A percentile compares a stretch with the other conserved stretches of the same genome.
Evolutionary conservation across 2,329 filamentous ascomycete genomes (phyloP).

Genomic region (Onygena corvina): DNA sequence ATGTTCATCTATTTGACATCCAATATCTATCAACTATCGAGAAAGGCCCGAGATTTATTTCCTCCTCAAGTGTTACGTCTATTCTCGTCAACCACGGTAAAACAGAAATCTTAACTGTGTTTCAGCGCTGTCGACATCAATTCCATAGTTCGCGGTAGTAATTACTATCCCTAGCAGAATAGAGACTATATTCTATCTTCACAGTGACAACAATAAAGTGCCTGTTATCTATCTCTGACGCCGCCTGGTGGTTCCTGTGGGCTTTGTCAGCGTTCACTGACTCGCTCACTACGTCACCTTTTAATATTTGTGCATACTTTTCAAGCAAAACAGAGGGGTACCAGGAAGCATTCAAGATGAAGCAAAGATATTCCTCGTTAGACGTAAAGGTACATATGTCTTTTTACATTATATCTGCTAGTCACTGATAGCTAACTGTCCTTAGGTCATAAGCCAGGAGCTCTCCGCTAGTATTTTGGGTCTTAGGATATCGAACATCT

Average conservation of each 20-base stretch:
- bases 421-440: background rate
- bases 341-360: constrained; percentile 34
- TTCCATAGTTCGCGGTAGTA: too few species aligned
- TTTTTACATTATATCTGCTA: background rate
- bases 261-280: background rate
- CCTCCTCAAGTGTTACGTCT: too few species aligned
- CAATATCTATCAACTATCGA: too few species aligned
- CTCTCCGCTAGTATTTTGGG: constrained; percentile 63
- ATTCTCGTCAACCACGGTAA: too few species aligned
- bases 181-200: too few species aligned
- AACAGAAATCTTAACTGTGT: too few species aligned
- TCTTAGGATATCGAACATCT: constrained; percentile 81
- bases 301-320: background rate
- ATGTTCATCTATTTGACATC: background rate
- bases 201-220: too few species aligned
- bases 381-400: constrained; percentile 40
- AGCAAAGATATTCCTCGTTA: constrained; percentile 47
- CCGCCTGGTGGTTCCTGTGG: constrained; percentile 1
- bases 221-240: background rate
- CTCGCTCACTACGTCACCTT: constrained; percentile 20
- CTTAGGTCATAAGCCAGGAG: constrained; percentile 84
- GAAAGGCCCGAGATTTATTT: too few species aligned
- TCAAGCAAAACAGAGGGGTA: background rate
- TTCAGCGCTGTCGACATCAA: too few species aligned
- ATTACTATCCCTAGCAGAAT: too few species aligned